A percentile compares a stretch with the other conserved stretches of the same genome.
Evolutionary conservation across 1,139 yeast genomes (phyloP).

Genomic region (Nadsonia commutata): DNA sequence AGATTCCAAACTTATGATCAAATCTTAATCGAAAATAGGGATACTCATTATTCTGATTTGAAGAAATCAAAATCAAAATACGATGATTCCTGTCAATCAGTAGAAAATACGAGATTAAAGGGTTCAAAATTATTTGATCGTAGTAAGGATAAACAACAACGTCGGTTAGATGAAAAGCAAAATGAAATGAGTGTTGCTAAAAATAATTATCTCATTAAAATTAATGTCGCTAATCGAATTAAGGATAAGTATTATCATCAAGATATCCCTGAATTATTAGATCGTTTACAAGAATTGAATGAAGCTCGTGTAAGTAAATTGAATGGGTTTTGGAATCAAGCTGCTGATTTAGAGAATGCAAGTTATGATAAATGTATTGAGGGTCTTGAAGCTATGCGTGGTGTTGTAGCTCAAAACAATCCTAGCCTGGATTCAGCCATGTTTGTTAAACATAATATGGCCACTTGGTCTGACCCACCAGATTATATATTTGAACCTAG

Average conservation of each 20-base stretch:
- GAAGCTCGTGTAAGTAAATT: conserved; percentile 63
- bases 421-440: conserved; percentile 73
- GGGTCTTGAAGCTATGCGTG: conserved; percentile 38
- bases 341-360: conserved; percentile 48
- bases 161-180: conserved; percentile 47
- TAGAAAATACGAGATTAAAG: conserved; percentile 71
- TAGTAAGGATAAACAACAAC: conserved; percentile 42
- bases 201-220: conserved; percentile 65
- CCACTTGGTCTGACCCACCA: conserved; percentile 69
- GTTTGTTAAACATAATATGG: conserved; percentile 79
- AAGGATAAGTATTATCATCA: conserved; percentile 90
- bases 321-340: conserved; percentile 55
- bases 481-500: conserved; percentile 82
- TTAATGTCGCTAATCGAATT: conserved; percentile 74
- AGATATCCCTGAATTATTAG: conserved; percentile 84
- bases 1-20: conserved; percentile 47
- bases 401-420: conserved; percentile 52
- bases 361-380: conserved; percentile 39
- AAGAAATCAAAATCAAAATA: conserved; percentile 59
- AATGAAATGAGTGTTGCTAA: conserved; percentile 76
- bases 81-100: conserved; percentile 63
- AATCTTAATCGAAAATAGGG: conserved; percentile 42
- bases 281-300: conserved; percentile 70
- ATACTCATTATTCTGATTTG: conserved; percentile 47
- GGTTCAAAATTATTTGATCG: conserved; percentile 35